Evolutionary conservation across 192 early-diverging fungal species (phyloP).

Genomic region (Cetraspora pellucida): DNA sequence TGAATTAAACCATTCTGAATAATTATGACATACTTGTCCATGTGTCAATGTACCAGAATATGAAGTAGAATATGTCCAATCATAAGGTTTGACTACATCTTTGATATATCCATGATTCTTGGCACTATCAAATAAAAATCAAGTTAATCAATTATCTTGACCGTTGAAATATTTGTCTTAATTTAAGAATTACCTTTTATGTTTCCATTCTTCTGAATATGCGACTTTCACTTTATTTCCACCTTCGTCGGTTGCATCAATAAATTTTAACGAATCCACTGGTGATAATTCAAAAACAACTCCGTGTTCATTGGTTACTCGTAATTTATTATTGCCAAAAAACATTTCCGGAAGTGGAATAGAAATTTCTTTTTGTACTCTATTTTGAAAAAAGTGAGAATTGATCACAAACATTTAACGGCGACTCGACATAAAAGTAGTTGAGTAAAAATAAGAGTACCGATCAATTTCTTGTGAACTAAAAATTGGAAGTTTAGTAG

Average conservation of each 20-base stretch:
- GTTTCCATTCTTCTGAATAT: slow-evolving; percentile 83
- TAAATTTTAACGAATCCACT: slow-evolving; percentile 71
- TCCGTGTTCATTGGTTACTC: slow-evolving; percentile 58
- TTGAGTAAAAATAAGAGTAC: slow-evolving; percentile 36
- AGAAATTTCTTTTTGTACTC: slow-evolving; percentile 55
- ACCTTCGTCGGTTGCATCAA: slow-evolving; percentile 67
- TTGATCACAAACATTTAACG: neutral
- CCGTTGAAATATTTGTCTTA: too few species aligned
- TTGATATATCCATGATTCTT: slow-evolving; percentile 68
- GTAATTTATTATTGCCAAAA: slow-evolving; percentile 87
- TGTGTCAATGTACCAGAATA: slow-evolving; percentile 67
- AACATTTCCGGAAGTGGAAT: slow-evolving; percentile 95
- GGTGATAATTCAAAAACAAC: slow-evolving; percentile 65
- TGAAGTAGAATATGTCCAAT: slow-evolving; percentile 93
- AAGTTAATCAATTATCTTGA: neutral
- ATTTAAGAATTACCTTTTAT: slow-evolving; percentile 60
- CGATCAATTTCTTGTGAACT: slow-evolving; percentile 59
- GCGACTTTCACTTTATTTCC: slow-evolving; percentile 82
- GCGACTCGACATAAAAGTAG: neutral
- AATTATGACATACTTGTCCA: neutral
- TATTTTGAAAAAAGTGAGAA: slow-evolving; percentile 19
- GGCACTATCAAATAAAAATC: slow-evolving; percentile 36
- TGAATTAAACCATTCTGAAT: neutral
- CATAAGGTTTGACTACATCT: slow-evolving; percentile 89
- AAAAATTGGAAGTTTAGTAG: slow-evolving; percentile 54